Conservation (phyloP, 768 basidiomycete species). For the Sporobolomyces phaffii region DNA sequence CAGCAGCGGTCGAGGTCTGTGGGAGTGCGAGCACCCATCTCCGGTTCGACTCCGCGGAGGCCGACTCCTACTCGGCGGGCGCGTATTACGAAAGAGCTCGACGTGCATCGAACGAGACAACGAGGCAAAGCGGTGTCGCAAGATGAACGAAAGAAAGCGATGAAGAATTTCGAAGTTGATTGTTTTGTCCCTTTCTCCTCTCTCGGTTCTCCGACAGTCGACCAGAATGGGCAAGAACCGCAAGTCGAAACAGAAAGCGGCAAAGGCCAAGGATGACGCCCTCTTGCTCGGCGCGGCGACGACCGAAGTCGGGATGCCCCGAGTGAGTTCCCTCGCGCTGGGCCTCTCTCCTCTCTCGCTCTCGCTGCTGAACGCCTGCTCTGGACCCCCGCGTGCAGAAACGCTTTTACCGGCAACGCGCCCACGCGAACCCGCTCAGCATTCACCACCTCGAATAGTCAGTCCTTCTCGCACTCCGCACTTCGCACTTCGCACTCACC, state of each 20-base stretch:
- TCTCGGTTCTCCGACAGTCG: background rate
- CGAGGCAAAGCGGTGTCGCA: too few species aligned
- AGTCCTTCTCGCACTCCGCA: conserved; percentile 29
- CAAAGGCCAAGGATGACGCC: background rate
- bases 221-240: background rate
- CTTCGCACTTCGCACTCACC: background rate
- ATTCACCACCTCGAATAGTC: conserved; percentile 72
- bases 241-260: background rate
- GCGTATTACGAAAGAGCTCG: too few species aligned
- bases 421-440: conserved; percentile 53
- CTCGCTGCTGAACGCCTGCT: background rate
- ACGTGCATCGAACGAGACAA: too few species aligned
- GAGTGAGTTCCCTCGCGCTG: conserved; percentile 16
- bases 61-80: too few species aligned
- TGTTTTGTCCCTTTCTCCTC: background rate
- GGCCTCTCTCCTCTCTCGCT: background rate
- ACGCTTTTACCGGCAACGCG: conserved; percentile 53
- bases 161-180: background rate
- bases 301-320: conserved; percentile 21
- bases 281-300: conserved; percentile 16
- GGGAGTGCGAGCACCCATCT: background rate
- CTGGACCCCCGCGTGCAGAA: conserved; percentile 46
- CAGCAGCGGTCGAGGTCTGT: background rate
- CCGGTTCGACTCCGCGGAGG: too few species aligned
- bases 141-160: background rate